Conservation (phyloP, 2,329 filamentous ascomycete species). For the Huntiella omanensis region DNA sequence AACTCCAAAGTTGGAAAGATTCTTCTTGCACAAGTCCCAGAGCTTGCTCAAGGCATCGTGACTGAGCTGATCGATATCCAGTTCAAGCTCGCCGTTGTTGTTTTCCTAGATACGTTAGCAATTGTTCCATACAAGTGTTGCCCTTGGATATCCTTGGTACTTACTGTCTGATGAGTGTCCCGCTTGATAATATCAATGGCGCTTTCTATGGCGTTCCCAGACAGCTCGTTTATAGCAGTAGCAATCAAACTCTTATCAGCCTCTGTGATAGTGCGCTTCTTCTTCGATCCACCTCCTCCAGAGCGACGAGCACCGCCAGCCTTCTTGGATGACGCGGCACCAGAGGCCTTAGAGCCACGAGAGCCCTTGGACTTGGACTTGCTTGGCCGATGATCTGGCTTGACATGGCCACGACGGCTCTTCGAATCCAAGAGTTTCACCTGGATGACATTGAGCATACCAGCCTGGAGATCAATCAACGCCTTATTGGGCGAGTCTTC, state of each 20-base stretch:
- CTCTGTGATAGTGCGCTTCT: slow-evolving; percentile 42
- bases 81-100: slow-evolving; percentile 37
- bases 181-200: slow-evolving; percentile 81
- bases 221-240: slow-evolving; percentile 62
- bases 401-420: slow-evolving; percentile 35
- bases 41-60: slow-evolving; percentile 35
- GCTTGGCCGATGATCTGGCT: slow-evolving; percentile 36
- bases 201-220: slow-evolving; percentile 56
- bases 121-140: background rate
- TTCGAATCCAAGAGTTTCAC: slow-evolving; percentile 58
- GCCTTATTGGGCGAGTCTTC: slow-evolving; percentile 31
- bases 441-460: slow-evolving; percentile 46
- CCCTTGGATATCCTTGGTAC: slow-evolving; percentile 19
- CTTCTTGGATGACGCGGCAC: slow-evolving; percentile 24
- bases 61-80: slow-evolving; percentile 39
- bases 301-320: slow-evolving; percentile 19
- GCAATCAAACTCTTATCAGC: slow-evolving; percentile 86
- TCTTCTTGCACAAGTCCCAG: slow-evolving; percentile 27
- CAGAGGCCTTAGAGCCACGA: slow-evolving; percentile 18
- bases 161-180: slow-evolving; percentile 59
- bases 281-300: slow-evolving; percentile 23
- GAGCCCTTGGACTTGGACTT: slow-evolving; percentile 36
- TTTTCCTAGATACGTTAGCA: slow-evolving; percentile 27
- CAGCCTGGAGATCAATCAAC: slow-evolving; percentile 37
- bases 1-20: slow-evolving; percentile 21